These are phyloP conservation scores for Saxophila tyrrhenica DNA, from an alignment of 495 filamentous ascomycete species.

Conservation along the genomic window DNA sequence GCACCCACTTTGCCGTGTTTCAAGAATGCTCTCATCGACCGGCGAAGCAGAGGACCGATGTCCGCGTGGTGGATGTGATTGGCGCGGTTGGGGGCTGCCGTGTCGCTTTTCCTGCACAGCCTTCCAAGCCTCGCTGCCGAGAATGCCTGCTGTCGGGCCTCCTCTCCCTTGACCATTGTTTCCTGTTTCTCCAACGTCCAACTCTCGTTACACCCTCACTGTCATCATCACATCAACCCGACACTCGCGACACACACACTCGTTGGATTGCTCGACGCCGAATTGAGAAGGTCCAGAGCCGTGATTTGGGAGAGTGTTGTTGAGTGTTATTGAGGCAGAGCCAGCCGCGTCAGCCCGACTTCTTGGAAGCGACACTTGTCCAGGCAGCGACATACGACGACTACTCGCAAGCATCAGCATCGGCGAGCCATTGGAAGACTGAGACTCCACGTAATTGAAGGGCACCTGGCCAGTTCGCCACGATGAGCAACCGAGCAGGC, in stretches of 20 bases:
- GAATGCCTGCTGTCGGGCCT: too few relatives aligned
- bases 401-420: too few relatives aligned
- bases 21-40: background rate
- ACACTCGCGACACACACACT: background rate
- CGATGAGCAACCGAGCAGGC: constrained; percentile 19
- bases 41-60: too few relatives aligned
- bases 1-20: background rate
- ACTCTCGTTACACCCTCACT: background rate
- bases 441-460: background rate
- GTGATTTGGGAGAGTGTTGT: background rate
- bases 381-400: background rate
- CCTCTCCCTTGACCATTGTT: too few relatives aligned
- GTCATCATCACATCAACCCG: background rate
- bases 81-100: background rate
- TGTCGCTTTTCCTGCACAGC: background rate
- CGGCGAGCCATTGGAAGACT: background rate
- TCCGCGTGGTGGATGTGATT: background rate
- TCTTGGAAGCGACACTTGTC: too few relatives aligned
- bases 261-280: background rate
- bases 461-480: background rate
- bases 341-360: constrained; percentile 12
- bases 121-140: too few relatives aligned
- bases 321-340: too few relatives aligned
- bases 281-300: background rate
- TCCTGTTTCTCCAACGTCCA: background rate